phyloP scores from a whole-genome alignment of 192 early-diverging fungal species.

The Physocladia obscura region DNA sequence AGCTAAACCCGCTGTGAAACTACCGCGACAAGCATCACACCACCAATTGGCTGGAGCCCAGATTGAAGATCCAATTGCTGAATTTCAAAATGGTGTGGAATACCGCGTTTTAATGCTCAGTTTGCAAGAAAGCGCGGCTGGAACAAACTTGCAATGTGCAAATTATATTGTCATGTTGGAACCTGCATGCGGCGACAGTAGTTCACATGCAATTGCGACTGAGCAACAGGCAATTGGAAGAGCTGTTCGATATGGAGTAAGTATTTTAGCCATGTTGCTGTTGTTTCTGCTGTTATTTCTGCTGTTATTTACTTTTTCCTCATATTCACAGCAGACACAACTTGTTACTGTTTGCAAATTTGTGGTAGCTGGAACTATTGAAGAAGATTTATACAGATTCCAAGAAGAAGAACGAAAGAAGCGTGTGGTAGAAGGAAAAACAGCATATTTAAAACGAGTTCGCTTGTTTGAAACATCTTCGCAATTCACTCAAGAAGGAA shows the following conservation, averaged over 20 bases:
- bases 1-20: background rate
- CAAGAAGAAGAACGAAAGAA: slow-evolving; percentile 17
- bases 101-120: slow-evolving; percentile 21
- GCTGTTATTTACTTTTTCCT: background rate
- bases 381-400: slow-evolving; percentile 22
- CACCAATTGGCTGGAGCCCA: background rate
- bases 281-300: background rate
- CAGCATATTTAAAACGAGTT: slow-evolving; percentile 9
- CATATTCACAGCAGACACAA: slow-evolving; percentile 8
- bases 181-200: slow-evolving; percentile 13
- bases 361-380: slow-evolving; percentile 18
- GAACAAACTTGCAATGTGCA: slow-evolving; percentile 22
- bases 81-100: slow-evolving; percentile 5
- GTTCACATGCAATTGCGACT: slow-evolving; percentile 17
- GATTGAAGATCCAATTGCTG: slow-evolving; percentile 4
- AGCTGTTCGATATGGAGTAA: slow-evolving; percentile 17
- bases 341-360: slow-evolving; percentile 10
- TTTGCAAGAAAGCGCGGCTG: slow-evolving; percentile 13
- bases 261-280: background rate
- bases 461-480: background rate
- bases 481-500: background rate
- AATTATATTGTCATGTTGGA: slow-evolving; percentile 19
- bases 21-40: background rate
- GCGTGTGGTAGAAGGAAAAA: slow-evolving; percentile 8
- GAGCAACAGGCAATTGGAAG: slow-evolving; percentile 24